These are phyloP conservation scores for Citrus sp. DNA, from an alignment of 345 rosid genomes.

Conservation along the genomic window DNA sequence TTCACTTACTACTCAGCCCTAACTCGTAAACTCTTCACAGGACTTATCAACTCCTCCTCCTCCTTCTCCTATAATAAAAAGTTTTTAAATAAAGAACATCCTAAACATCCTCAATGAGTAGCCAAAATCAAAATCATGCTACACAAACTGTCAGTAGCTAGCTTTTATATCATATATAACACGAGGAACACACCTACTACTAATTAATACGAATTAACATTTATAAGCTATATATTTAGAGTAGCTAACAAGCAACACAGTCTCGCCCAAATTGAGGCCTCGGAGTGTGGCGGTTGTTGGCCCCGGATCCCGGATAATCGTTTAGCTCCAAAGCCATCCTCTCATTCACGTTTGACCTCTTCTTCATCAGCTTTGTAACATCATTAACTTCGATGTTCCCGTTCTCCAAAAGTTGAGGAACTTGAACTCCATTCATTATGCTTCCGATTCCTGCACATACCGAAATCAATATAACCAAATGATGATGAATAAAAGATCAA, in stretches of 20 bases:
- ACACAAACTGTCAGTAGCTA: not conserved
- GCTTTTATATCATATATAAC: not conserved
- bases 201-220: too few species aligned
- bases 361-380: not conserved
- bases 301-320: conserved; percentile 78
- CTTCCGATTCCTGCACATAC: conserved; percentile 37
- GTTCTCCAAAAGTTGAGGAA: conserved; percentile 19
- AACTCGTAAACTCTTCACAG: not conserved
- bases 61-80: too few species aligned
- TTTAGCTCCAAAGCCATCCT: conserved; percentile 44
- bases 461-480: not conserved
- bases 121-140: not conserved
- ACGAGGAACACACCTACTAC: not conserved
- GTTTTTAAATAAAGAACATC: not conserved
- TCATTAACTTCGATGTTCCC: conserved; percentile 15
- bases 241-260: conserved; percentile 39
- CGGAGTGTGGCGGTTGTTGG: conserved; percentile 81
- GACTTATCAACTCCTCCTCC: not conserved
- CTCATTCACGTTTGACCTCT: not conserved
- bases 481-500: not conserved
- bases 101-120: not conserved
- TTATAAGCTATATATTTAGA: not conserved
- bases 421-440: conserved; percentile 30
- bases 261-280: conserved; percentile 35
- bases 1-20: not conserved